Evolutionary conservation across 164 flowering plant species (phyloP).

Genomic region (Stephania cephalantha): DNA sequence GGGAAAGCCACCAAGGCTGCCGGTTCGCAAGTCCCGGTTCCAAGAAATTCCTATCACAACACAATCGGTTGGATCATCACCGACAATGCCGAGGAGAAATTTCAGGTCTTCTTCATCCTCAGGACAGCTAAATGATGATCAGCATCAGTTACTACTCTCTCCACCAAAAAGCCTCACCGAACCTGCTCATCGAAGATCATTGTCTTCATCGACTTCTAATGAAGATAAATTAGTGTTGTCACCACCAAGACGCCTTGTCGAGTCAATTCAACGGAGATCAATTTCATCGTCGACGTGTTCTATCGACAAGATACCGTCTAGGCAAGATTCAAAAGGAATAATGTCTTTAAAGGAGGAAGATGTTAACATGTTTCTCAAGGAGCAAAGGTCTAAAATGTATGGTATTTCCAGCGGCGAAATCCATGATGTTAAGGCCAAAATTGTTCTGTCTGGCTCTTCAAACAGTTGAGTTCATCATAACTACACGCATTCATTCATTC

Average conservation of each 20-base stretch:
- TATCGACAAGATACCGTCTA: conserved; percentile 22
- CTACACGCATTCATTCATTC: background rate
- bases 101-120: conserved; percentile 23
- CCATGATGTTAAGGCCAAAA: conserved; percentile 38
- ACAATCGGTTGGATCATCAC: conserved; percentile 16
- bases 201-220: conserved; percentile 22
- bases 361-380: conserved; percentile 48
- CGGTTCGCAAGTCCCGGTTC: conserved; percentile 49
- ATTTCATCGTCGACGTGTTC: conserved; percentile 53
- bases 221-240: conserved; percentile 29
- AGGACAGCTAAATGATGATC: conserved; percentile 14
- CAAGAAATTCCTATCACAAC: conserved; percentile 27
- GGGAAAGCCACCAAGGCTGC: conserved; percentile 30
- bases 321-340: conserved; percentile 8
- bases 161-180: conserved; percentile 44
- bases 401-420: conserved; percentile 35
- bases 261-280: conserved; percentile 44
- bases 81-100: conserved; percentile 24
- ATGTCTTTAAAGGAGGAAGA: conserved; percentile 16
- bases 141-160: conserved; percentile 37
- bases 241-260: conserved; percentile 42
- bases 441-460: conserved; percentile 55
- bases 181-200: conserved; percentile 36
- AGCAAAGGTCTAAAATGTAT: conserved; percentile 38
- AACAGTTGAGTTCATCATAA: conserved; percentile 38